Percentiles rank a stretch among this genome's conserved stretches.
phyloP scores from a whole-genome alignment of 352 stramenopile species.

The Phytophthora lateralis region DNA sequence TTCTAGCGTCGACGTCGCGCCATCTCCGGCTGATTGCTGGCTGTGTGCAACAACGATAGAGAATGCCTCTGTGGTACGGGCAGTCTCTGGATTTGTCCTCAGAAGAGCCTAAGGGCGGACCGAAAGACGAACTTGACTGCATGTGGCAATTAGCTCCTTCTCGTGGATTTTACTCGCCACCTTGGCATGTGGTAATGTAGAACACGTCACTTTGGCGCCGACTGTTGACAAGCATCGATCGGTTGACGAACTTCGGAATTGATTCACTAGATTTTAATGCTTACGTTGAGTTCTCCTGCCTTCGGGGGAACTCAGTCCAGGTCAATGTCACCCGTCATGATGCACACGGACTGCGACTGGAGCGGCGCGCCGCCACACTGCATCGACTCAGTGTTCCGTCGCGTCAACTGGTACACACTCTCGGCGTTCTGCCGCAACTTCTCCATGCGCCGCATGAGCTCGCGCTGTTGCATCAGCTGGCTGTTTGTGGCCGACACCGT shows the following conservation, averaged over 20 bases:
- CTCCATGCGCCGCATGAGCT: conserved; percentile 36
- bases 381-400: conserved; percentile 35
- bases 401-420: conserved; percentile 38
- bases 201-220: neutral
- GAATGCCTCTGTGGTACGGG: conserved; percentile 14
- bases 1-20: neutral
- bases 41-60: conserved; percentile 20
- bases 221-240: conserved; percentile 10
- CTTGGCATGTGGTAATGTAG: conserved; percentile 12
- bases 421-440: conserved; percentile 40
- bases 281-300: conserved; percentile 3
- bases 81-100: conserved; percentile 1
- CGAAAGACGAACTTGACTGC: neutral
- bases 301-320: conserved; percentile 11
- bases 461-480: conserved; percentile 15
- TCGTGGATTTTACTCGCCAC: conserved; percentile 4
- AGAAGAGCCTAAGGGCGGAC: conserved; percentile 14
- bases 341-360: conserved; percentile 18
- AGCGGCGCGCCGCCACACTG: conserved; percentile 10
- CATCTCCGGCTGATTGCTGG: conserved; percentile 11
- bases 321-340: conserved; percentile 15
- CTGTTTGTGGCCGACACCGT: conserved; percentile 13
- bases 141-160: conserved; percentile 7
- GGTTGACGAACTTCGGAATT: conserved; percentile 1
- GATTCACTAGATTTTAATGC: conserved; percentile 9